Evolutionary conservation across 1,284 basidiomycete species (phyloP), one percentile per base, ranked within the genome.

Genomic region (Ceratobasidium sp.): DNA sequence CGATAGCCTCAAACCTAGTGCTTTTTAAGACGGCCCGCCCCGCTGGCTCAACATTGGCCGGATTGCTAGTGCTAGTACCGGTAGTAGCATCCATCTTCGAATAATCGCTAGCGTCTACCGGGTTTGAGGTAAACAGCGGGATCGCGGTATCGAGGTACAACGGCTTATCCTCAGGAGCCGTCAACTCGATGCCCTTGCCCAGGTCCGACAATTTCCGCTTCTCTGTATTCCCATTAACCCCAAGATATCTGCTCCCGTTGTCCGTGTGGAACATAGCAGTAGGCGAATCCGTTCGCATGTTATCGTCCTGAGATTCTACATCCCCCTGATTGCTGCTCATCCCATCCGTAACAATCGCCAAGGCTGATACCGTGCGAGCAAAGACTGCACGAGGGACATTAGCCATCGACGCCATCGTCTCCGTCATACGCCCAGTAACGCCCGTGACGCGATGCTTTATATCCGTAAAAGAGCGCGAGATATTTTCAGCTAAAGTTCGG

Each of bases 21-120:
- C 43, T 41, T 28, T 26, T 47, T 55, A 14, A 47, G 38, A 44
- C 52, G 59, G 63, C 63, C 80, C 84, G 64, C 76, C 90, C 91
- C 82, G 88, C 87, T 7, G 87, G 88, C 91, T 92, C 93, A 58
- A 93, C 83, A 80, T 92, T 93, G 75, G 93, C 85, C n/a, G 87
- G 87, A 73, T 88, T 85, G 44, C 43, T 43, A n/a, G 43, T 28
- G 69, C 82, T n/a, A 26, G 21, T 18, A 28, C 18, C 4, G 0
- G n/a, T 50, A 2, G 41, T n/a, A 11, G 26, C 44, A n/a, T 55
- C 52, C 11, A 13, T 18, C n/a, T 28, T 55, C 13, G 52, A 55
- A n/a, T 52, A 55, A 13, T 38, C 49, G 16, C 47, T 49, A 21
- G 64, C 64, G 28, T 50, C 55, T 2, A 50, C 50, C 18, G 63